These are phyloP conservation scores for Venturia aucupariae DNA, from an alignment of 2,329 filamentous ascomycete species.

Conservation along the genomic window DNA sequence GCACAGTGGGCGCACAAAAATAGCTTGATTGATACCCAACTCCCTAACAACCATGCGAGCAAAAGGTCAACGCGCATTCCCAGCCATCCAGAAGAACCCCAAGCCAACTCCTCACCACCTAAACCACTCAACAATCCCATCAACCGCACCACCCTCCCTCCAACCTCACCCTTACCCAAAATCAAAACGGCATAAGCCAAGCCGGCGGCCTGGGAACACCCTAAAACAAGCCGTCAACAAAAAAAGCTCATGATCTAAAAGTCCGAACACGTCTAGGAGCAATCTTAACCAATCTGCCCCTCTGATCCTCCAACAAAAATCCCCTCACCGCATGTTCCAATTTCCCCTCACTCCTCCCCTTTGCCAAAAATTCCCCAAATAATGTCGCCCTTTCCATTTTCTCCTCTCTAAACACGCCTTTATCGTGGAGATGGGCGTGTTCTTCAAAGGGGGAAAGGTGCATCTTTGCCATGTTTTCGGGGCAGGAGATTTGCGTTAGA, in stretches of 20 bases:
- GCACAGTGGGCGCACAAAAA: neutral
- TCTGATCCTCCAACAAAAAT: neutral
- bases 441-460: neutral
- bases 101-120: neutral
- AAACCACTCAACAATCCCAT: neutral
- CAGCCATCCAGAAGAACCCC: neutral
- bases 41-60: neutral
- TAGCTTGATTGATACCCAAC: neutral
- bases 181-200: neutral
- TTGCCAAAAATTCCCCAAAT: neutral
- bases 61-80: neutral
- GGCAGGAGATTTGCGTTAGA: neutral
- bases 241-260: neutral
- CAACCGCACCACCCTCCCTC: neutral
- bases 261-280: neutral
- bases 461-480: neutral
- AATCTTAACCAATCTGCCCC: neutral
- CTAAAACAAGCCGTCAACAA: neutral
- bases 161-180: neutral
- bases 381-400: neutral
- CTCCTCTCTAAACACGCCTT: neutral
- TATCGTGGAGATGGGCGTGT: neutral
- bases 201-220: neutral
- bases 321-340: neutral
- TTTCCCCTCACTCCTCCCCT: slow-evolving; percentile 3